Base-by-base conservation (phyloP, 1,139 yeast species). In the Scheffersomyces parashehatae region DNA sequence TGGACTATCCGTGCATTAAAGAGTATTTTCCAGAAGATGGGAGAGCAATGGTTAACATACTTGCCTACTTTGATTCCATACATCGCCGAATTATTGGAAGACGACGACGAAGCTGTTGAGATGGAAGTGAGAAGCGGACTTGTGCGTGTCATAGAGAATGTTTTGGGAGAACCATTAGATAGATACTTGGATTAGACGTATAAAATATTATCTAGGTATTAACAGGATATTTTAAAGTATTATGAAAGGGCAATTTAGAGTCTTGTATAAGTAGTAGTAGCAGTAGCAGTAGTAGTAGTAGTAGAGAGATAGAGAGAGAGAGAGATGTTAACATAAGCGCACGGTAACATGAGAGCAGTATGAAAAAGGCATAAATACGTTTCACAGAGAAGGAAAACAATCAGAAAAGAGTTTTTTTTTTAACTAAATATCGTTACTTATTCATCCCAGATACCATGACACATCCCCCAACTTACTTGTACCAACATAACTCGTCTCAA, bases 51-150 rank as follows among this genome's bases (percentile, higher is more conserved):
- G 99, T 79, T 93, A 51, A 72, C 85, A 32, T 78, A 88, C 73
- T 77, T 93, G 59, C 99, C 99, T 24, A 97, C 93, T 58, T 77
- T 93, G 56, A 96, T 95, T 49, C 99, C 99, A 35, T 79, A 89
- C 51, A 88, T 93, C 64, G 97, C 98, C 5, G 99, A 93, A 67
- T 72, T 95, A 48, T 75, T 93, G 50, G 99, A 93, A 62, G 98
- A 91, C 62, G 98, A 93, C 15, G 95, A 91, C 51, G 99, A 95
- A 65, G 82, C 79, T 38, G 97, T 95, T 28, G 99, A 93, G 65
- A 64, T 82, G 60, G 97, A 89, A 65, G 97, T 90, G 4, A 85
- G 97, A 69, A 79, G 84, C 37, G 96, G 96, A n/a, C 77, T 93
- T 52, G 96, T 91, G 4, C 87, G 88, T 56, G 97, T 88, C 9